phyloP scores from a whole-genome alignment of 1,284 basidiomycete genomes.

The Trametes hirsuta region DNA sequence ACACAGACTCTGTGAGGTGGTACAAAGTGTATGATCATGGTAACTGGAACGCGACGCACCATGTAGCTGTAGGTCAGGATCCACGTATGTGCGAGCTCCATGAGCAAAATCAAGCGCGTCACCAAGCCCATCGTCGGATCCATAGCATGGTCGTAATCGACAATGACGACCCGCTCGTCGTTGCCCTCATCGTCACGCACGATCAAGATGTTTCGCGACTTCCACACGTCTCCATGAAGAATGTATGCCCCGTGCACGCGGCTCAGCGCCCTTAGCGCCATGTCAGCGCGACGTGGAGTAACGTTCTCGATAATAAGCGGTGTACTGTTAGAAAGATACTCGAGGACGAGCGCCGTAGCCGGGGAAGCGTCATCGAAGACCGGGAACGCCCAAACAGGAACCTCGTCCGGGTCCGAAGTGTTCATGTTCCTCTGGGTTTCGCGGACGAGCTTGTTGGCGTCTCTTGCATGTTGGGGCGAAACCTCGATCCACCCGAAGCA shows the following conservation, averaged over 20 bases:
- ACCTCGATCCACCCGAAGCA: neutral
- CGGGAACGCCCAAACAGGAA: neutral
- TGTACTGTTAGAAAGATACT: neutral
- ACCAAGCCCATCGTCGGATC: too few relatives aligned
- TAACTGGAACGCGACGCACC: too few relatives aligned
- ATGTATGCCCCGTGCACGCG: neutral
- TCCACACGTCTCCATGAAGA: neutral
- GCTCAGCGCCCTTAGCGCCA: neutral
- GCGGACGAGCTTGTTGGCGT: neutral
- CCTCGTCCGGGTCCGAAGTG: neutral
- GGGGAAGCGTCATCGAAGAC: neutral
- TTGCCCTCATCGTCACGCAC: neutral
- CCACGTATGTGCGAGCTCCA: neutral
- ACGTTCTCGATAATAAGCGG: neutral
- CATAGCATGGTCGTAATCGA: neutral
- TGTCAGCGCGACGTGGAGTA: neutral
- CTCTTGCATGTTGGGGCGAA: neutral
- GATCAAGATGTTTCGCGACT: neutral
- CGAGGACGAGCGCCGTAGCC: neutral
- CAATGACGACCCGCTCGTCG: neutral
- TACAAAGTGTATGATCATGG: too few relatives aligned
- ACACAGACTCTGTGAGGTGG: too few relatives aligned
- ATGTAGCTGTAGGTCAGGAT: too few relatives aligned
- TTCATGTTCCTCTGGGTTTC: neutral
- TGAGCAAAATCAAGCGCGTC: too few relatives aligned